Percentiles rank a stretch among this genome's conserved stretches.
Evolutionary conservation across 768 basidiomycete species (phyloP).

Genomic region (Neoboletus subvelutipes): DNA sequence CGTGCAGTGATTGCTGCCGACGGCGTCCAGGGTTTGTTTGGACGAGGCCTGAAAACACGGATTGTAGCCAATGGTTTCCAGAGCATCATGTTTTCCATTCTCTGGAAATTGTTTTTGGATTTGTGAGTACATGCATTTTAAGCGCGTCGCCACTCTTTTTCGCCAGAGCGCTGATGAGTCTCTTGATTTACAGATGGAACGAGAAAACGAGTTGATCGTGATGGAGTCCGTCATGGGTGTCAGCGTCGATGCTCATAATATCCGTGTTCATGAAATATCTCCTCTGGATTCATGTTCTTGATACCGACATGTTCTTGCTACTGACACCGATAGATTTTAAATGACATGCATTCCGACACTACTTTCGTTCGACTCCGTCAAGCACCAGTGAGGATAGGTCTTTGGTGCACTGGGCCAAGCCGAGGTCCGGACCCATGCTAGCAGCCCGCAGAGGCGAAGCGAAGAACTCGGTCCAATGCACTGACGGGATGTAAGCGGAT

Average conservation of each 20-base stretch:
- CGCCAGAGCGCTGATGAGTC: background rate
- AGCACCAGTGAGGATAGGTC: no score
- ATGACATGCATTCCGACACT: background rate
- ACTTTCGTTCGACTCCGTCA: background rate
- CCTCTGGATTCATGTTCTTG: background rate
- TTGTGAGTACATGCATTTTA: slow-evolving; percentile 51
- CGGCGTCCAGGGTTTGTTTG: slow-evolving; percentile 78
- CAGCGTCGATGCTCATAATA: background rate
- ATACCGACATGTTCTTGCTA: background rate
- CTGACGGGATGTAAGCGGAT: slow-evolving; percentile 16
- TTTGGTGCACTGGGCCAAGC: no score
- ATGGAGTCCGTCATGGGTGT: background rate
- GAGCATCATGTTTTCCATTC: slow-evolving; percentile 84
- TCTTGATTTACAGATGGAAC: slow-evolving; percentile 32
- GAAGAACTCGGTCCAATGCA: no score
- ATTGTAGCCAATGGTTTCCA: slow-evolving; percentile 90
- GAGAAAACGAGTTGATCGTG: slow-evolving; percentile 25
- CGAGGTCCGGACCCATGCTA: no score
- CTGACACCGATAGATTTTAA: background rate
- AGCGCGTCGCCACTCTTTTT: background rate
- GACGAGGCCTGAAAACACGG: slow-evolving; percentile 86
- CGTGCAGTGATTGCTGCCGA: slow-evolving; percentile 72
- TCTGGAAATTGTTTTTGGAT: slow-evolving; percentile 92
- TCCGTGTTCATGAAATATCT: slow-evolving; percentile 5
- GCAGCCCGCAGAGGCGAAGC: no score